A percentile compares a stretch with the other conserved stretches of the same genome.
Conservation (phyloP, 352 stramenopile genomes). For the Globisporangium apiculatum region DNA sequence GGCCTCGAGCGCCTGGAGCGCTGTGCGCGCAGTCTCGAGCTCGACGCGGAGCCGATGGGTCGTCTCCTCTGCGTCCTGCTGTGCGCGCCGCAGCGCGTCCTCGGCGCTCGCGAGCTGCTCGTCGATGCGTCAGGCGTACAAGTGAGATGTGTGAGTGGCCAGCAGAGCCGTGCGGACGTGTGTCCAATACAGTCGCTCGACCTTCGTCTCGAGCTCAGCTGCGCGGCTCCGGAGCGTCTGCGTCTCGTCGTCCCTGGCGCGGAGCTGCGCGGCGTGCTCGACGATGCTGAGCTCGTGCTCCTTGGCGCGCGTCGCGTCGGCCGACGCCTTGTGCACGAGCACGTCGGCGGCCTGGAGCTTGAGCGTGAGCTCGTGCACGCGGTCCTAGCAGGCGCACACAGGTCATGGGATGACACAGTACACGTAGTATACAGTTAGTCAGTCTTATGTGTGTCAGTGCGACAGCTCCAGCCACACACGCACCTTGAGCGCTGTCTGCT, state of each 20-base stretch:
- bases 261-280: slow-evolving; percentile 23
- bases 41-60: slow-evolving; percentile 46
- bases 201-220: slow-evolving; percentile 43
- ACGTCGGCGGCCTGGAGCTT: slow-evolving; percentile 53
- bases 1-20: slow-evolving; percentile 36
- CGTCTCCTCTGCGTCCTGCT: slow-evolving; percentile 40
- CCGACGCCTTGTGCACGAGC: slow-evolving; percentile 23
- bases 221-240: slow-evolving; percentile 36
- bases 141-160: too few species aligned
- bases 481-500: slow-evolving; percentile 43
- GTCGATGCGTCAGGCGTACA: background rate
- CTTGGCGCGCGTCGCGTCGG: slow-evolving; percentile 8
- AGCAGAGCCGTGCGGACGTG: too few species aligned
- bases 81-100: slow-evolving; percentile 26
- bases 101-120: slow-evolving; percentile 36
- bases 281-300: slow-evolving; percentile 16
- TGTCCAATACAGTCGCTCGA: slow-evolving; percentile 4
- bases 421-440: background rate
- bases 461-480: background rate
- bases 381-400: slow-evolving; percentile 18
- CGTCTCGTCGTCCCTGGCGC: slow-evolving; percentile 37
- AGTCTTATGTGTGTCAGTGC: background rate
- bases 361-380: slow-evolving; percentile 39
- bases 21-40: slow-evolving; percentile 33
- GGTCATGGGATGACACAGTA: too few species aligned